phyloP scores from a whole-genome alignment of 164 flowering plant species.

The Sextonia rubra region DNA sequence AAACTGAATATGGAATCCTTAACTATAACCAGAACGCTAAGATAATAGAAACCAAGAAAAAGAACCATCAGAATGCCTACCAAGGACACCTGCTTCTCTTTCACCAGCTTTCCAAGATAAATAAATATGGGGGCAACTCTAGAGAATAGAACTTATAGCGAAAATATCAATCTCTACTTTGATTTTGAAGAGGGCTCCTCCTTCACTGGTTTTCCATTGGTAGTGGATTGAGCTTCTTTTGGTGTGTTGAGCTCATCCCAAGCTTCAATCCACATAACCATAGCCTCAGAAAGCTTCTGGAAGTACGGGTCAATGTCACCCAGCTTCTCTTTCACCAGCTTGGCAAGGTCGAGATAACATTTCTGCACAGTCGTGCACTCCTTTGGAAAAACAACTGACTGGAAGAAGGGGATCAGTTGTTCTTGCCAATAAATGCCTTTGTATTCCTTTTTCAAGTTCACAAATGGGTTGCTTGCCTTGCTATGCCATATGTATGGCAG shows the following conservation, averaged over 20 bases:
- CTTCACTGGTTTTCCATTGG: background rate
- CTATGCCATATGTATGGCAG: slow-evolving; percentile 51
- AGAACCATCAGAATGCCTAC: background rate
- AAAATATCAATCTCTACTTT: background rate
- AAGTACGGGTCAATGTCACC: slow-evolving; percentile 45
- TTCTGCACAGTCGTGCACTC: slow-evolving; percentile 45
- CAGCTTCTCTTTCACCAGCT: slow-evolving; percentile 43
- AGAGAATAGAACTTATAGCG: background rate
- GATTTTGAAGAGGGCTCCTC: background rate
- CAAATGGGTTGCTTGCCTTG: slow-evolving; percentile 66
- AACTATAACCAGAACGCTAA: background rate
- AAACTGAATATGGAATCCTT: background rate
- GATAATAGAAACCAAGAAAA: background rate
- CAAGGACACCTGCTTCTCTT: background rate
- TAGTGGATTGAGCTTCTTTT: background rate
- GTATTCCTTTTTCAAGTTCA: slow-evolving; percentile 51
- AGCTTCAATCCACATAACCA: slow-evolving; percentile 56
- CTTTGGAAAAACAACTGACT: slow-evolving; percentile 34
- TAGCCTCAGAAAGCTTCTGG: slow-evolving; percentile 42
- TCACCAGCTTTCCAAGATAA: background rate
- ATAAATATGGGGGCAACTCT: background rate
- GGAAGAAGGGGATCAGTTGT: slow-evolving; percentile 57
- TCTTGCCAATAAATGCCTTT: slow-evolving; percentile 52
- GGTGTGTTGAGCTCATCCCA: slow-evolving; percentile 49
- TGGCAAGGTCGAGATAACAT: slow-evolving; percentile 49